phyloP scores from a whole-genome alignment of 1,284 basidiomycete species.

The Cystobasidiaceae sp. region DNA sequence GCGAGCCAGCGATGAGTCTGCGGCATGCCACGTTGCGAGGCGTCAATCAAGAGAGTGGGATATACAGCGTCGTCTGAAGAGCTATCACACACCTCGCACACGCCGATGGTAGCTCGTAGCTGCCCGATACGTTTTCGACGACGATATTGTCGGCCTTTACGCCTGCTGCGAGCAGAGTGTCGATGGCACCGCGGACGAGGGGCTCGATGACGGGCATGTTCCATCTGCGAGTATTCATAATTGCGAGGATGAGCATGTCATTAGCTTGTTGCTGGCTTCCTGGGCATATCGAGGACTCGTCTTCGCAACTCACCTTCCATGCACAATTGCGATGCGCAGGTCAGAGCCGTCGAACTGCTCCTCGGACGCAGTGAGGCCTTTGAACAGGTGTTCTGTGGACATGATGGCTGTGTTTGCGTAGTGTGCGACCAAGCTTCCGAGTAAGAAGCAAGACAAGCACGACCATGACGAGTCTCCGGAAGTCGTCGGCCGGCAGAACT shows the following conservation, averaged over 20 bases:
- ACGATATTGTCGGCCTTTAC: slow-evolving; percentile 87
- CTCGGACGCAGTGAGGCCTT: slow-evolving; percentile 64
- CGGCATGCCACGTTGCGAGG: neutral
- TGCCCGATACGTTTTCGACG: slow-evolving; percentile 85
- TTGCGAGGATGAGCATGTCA: no score
- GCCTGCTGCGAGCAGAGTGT: slow-evolving; percentile 51
- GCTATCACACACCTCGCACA: neutral
- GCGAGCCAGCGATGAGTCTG: slow-evolving; percentile 78
- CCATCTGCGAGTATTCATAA: slow-evolving; percentile 36
- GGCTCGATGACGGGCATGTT: slow-evolving; percentile 41
- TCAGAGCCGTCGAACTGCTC: slow-evolving; percentile 67
- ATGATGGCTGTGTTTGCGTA: slow-evolving; percentile 39
- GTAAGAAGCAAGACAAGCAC: neutral
- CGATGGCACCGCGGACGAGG: slow-evolving; percentile 38
- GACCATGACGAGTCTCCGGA: neutral
- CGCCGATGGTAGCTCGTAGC: slow-evolving; percentile 86
- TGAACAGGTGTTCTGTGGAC: slow-evolving; percentile 52
- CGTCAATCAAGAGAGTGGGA: neutral
- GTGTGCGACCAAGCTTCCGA: neutral
- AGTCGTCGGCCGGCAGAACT: neutral
- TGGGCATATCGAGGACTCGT: neutral
- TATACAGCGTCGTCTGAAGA: neutral
- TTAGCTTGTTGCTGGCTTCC: no score
- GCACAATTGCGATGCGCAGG: slow-evolving; percentile 80
- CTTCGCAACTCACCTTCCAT: slow-evolving; percentile 53